Evolutionary conservation across 2,329 filamentous ascomycete genomes (phyloP).

Genomic region (Claviceps quebecensis): DNA sequence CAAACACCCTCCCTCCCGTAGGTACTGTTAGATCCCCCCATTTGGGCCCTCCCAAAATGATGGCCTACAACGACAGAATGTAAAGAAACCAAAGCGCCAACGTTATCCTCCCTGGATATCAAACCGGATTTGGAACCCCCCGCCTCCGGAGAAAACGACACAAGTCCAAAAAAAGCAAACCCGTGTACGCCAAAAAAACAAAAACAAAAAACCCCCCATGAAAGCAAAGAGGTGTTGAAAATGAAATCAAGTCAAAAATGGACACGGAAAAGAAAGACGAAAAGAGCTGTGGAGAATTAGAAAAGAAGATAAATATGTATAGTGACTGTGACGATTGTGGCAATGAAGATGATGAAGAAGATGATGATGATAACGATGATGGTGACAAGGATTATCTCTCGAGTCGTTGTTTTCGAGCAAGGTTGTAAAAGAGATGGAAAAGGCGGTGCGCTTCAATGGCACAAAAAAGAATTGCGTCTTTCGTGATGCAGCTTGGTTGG

Average conservation of each 20-base stretch:
- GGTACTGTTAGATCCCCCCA: too few species aligned
- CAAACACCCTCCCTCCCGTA: neutral
- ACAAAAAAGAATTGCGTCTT: neutral
- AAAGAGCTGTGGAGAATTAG: neutral
- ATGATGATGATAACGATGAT: neutral
- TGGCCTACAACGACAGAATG: neutral
- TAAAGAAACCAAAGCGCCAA: neutral
- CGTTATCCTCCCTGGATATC: slow-evolving; percentile 4
- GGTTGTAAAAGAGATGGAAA: neutral
- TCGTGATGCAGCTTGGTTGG: neutral
- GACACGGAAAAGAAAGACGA: neutral
- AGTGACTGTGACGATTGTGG: neutral
- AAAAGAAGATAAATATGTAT: neutral
- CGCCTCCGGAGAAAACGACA: neutral
- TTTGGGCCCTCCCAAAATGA: too few species aligned
- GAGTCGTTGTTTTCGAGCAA: neutral
- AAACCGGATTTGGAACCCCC: slow-evolving; percentile 1
- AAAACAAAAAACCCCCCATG: too few species aligned
- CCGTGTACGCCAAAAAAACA: slow-evolving; percentile 1
- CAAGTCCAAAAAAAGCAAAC: neutral
- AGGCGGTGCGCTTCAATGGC: neutral
- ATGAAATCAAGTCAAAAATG: neutral
- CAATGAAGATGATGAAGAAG: neutral
- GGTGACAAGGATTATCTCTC: neutral
- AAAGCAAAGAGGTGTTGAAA: too few species aligned